A percentile compares a stretch with the other conserved stretches of the same genome.
phyloP scores from a whole-genome alignment of 2,329 filamentous ascomycete species.

The Paramyrothecium sp. region DNA sequence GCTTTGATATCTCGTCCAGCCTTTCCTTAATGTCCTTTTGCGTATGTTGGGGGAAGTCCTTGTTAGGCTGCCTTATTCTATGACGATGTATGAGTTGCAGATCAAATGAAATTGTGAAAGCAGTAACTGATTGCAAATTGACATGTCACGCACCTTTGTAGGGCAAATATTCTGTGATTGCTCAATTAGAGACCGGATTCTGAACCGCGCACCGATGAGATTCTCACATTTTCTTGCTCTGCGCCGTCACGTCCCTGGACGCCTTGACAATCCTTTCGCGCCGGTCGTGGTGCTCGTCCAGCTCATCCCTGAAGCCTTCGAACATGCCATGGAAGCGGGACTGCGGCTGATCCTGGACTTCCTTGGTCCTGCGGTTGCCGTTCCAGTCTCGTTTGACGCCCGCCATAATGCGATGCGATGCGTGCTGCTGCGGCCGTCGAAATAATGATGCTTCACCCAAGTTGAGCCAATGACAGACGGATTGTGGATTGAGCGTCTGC shows the following conservation, averaged over 20 bases:
- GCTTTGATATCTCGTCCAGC: conserved; percentile 66
- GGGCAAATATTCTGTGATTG: conserved; percentile 31
- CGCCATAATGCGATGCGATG: conserved; percentile 21
- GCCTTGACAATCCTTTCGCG: conserved; percentile 87
- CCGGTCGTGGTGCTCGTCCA: conserved; percentile 93
- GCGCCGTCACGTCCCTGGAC: conserved; percentile 86
- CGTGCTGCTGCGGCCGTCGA: background rate
- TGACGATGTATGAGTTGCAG: conserved; percentile 10
- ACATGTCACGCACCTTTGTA: conserved; percentile 31
- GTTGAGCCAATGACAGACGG: background rate
- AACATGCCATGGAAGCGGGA: conserved; percentile 72
- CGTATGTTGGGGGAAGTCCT: conserved; percentile 66
- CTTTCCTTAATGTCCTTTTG: conserved; percentile 68
- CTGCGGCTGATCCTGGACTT: conserved; percentile 29
- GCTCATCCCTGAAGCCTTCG: conserved; percentile 77
- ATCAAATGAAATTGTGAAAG: conserved; percentile 1
- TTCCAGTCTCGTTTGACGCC: conserved; percentile 53
- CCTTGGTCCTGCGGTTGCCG: conserved; percentile 45
- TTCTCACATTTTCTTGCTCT: conserved; percentile 92
- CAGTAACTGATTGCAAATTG: background rate
- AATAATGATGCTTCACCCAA: conserved; percentile 4
- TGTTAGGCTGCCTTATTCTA: conserved; percentile 63
- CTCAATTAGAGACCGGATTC: background rate
- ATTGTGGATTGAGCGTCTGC: too few relatives aligned
- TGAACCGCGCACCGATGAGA: fast-evolving